These are phyloP conservation scores for Cucurbita moschata DNA, from an alignment of 306 rosid species.

Conservation along the genomic window DNA sequence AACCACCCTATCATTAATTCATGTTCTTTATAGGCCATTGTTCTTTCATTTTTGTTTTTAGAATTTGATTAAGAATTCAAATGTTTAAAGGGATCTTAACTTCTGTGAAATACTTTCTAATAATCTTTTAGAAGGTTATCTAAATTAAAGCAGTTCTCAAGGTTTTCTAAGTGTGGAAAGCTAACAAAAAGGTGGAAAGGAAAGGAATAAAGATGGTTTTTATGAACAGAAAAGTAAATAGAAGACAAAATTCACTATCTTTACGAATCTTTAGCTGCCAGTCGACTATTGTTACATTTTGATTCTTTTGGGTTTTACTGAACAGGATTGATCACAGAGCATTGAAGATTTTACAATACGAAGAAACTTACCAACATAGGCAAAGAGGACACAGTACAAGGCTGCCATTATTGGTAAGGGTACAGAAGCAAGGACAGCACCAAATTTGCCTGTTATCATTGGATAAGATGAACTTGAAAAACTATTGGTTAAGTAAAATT, in stretches of 20 bases:
- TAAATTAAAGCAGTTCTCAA: too few relatives aligned
- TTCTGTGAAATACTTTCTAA: too few relatives aligned
- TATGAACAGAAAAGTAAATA: not conserved
- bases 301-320: not conserved
- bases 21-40: too few relatives aligned
- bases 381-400: conserved; percentile 66
- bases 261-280: not conserved
- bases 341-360: not conserved
- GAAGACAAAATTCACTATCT: not conserved
- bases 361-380: conserved; percentile 53
- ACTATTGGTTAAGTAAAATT: not conserved
- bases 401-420: conserved; percentile 77
- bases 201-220: not conserved
- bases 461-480: not conserved
- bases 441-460: conserved; percentile 62
- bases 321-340: not conserved
- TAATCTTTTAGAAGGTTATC: too few relatives aligned
- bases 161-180: too few relatives aligned
- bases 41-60: too few relatives aligned
- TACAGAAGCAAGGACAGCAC: conserved; percentile 81
- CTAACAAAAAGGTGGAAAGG: not conserved
- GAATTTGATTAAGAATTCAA: too few relatives aligned
- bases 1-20: too few relatives aligned
- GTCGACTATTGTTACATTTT: not conserved
- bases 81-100: too few relatives aligned